Evolutionary conservation across 192 early-diverging fungal species (phyloP).

Genomic region (Mortierella alpina): DNA sequence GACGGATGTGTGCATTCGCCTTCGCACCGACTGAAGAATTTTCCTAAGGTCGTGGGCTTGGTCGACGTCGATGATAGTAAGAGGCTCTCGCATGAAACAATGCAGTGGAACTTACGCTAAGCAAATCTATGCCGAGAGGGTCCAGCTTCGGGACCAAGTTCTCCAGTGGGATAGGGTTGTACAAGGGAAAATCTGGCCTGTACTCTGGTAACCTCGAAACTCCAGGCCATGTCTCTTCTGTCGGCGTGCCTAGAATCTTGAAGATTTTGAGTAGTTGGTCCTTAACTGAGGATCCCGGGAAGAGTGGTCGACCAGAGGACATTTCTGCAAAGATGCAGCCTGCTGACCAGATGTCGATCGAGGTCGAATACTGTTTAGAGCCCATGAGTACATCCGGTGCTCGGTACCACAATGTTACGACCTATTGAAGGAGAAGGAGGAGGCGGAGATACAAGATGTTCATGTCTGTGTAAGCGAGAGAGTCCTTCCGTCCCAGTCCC

Average conservation of each 20-base stretch:
- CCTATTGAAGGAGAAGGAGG: constrained; percentile 46
- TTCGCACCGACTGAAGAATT: no score
- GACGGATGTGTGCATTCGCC: no score
- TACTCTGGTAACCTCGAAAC: constrained; percentile 91
- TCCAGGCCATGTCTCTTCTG: constrained; percentile 86
- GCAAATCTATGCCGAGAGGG: constrained; percentile 84
- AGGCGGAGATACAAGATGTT: neutral
- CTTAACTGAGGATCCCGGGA: constrained; percentile 87
- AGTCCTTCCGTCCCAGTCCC: no score
- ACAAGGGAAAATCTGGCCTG: constrained; percentile 83
- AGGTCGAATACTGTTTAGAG: constrained; percentile 87
- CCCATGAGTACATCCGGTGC: constrained; percentile 91
- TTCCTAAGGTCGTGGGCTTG: no score
- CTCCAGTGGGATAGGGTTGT: constrained; percentile 76
- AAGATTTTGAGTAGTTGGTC: constrained; percentile 94
- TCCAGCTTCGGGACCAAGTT: constrained; percentile 87
- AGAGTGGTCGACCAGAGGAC: constrained; percentile 89
- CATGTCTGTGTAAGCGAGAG: no score
- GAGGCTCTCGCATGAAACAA: neutral
- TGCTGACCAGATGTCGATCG: constrained; percentile 89
- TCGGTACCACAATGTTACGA: constrained; percentile 90
- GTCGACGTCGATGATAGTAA: no score
- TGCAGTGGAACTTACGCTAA: constrained; percentile 63
- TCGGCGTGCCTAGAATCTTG: constrained; percentile 88
- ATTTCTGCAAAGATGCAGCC: constrained; percentile 94